Evolutionary conservation across 2,329 filamentous ascomycete species (phyloP).

Genomic region (Colletotrichum siamense): DNA sequence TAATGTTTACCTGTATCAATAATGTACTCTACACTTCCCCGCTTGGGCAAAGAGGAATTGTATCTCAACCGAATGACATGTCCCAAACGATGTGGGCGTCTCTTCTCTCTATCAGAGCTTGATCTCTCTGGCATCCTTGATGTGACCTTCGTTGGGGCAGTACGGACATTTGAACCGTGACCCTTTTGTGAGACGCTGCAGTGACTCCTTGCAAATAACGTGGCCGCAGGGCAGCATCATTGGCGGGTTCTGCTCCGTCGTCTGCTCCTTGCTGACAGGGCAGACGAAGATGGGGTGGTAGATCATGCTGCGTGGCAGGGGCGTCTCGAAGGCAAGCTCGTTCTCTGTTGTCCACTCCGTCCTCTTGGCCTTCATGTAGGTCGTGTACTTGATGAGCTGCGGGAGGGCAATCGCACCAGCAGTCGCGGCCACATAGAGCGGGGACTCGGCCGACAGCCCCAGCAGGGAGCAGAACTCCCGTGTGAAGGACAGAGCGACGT

Average conservation of each 20-base stretch:
- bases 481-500: constrained; percentile 86
- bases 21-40: background rate
- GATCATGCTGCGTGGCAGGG: constrained; percentile 63
- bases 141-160: constrained; percentile 83
- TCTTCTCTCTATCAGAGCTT: constrained; percentile 53
- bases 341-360: constrained; percentile 95
- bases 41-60: background rate
- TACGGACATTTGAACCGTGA: constrained; percentile 93
- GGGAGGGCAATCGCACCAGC: constrained; percentile 92
- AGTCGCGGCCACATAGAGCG: constrained; percentile 90
- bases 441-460: constrained; percentile 87
- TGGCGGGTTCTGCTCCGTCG: constrained; percentile 88
- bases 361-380: constrained; percentile 85
- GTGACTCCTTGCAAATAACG: constrained; percentile 85
- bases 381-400: constrained; percentile 84
- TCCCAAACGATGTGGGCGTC: background rate
- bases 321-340: constrained; percentile 82
- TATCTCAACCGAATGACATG: background rate
- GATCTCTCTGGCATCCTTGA: constrained; percentile 78
- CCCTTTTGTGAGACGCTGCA: constrained; percentile 81
- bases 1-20: constrained; percentile 12
- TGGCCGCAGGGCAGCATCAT: constrained; percentile 98
- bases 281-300: constrained; percentile 99
- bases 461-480: constrained; percentile 94
- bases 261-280: constrained; percentile 95